A percentile compares a stretch with the other conserved stretches of the same genome.
Conservation (phyloP, 139 green algal genomes). For the Chlamydomonas asymmetrica region DNA sequence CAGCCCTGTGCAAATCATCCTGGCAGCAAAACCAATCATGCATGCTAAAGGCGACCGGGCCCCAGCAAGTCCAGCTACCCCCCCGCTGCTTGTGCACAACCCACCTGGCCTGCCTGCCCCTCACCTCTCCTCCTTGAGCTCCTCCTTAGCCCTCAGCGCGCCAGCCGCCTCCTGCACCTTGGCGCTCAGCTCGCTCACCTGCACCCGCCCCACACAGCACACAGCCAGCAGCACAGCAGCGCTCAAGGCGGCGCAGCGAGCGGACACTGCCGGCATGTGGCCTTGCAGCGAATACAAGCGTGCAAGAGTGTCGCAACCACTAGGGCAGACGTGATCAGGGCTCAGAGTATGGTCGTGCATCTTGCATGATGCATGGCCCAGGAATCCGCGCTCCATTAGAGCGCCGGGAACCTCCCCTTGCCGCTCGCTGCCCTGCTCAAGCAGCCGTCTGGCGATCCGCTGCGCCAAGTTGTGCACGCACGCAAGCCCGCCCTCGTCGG, state of each 20-base stretch:
- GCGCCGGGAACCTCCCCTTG: no score
- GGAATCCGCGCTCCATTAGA: no score
- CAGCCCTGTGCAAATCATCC: no score
- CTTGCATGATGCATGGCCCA: no score
- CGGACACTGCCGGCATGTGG: background rate
- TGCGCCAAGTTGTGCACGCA: constrained; percentile 2
- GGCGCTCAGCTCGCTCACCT: constrained; percentile 51
- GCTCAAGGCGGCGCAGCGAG: background rate
- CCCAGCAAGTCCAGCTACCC: no score
- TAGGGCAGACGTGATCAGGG: background rate
- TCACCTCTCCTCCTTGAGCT: constrained; percentile 77
- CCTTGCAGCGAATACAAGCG: background rate
- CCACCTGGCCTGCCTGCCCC: background rate
- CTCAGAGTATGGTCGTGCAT: background rate
- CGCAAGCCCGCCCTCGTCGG: background rate
- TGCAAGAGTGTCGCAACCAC: background rate
- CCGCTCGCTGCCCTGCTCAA: no score
- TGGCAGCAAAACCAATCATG: no score
- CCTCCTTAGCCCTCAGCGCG: constrained; percentile 71
- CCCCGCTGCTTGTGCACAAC: background rate
- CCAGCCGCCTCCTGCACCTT: constrained; percentile 69
- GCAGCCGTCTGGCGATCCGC: background rate
- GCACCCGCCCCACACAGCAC: constrained; percentile 13
- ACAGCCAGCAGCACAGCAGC: background rate
- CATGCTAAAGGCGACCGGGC: no score